Conservation (phyloP, 139 green algal species). For the Chlorella sp. region DNA sequence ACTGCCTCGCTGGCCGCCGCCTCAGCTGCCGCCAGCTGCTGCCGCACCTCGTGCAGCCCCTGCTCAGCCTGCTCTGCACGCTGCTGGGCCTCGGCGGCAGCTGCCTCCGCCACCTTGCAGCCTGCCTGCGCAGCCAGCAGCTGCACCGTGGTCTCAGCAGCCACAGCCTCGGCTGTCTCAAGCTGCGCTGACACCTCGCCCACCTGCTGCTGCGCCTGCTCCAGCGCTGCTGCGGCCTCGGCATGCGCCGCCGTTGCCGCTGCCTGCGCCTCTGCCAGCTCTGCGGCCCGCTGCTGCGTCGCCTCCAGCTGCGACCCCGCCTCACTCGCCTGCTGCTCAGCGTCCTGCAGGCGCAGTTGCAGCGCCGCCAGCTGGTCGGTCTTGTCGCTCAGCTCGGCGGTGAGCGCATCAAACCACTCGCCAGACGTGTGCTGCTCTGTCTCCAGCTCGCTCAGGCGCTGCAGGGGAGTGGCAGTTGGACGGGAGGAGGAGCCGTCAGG, state of each 20-base stretch:
- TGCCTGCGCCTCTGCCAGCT: neutral
- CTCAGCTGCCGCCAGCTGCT: constrained; percentile 15
- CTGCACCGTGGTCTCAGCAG: constrained; percentile 2
- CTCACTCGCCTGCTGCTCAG: neutral
- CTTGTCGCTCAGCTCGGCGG: constrained; percentile 19
- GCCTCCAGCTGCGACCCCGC: neutral
- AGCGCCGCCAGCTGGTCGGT: constrained; percentile 19
- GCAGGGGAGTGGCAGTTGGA: neutral
- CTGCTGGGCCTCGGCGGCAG: neutral
- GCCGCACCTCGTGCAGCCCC: neutral
- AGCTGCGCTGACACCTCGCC: neutral
- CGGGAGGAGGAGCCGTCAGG: neutral
- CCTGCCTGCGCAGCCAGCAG: neutral
- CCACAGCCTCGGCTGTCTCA: neutral
- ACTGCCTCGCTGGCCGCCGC: neutral
- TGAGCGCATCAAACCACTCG: constrained; percentile 42
- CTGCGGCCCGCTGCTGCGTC: neutral
- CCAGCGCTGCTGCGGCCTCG: neutral
- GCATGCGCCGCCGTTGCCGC: neutral
- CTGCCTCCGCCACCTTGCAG: neutral
- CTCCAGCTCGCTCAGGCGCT: constrained; percentile 33
- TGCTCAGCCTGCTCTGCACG: neutral
- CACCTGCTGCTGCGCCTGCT: neutral
- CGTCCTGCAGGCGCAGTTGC: neutral
- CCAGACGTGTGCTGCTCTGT: constrained; percentile 23